Percentiles rank a stretch among this genome's conserved stretches.
Evolutionary conservation across 169 alveolate genomes (phyloP).

Genomic region (Eimeria acervulina): DNA sequence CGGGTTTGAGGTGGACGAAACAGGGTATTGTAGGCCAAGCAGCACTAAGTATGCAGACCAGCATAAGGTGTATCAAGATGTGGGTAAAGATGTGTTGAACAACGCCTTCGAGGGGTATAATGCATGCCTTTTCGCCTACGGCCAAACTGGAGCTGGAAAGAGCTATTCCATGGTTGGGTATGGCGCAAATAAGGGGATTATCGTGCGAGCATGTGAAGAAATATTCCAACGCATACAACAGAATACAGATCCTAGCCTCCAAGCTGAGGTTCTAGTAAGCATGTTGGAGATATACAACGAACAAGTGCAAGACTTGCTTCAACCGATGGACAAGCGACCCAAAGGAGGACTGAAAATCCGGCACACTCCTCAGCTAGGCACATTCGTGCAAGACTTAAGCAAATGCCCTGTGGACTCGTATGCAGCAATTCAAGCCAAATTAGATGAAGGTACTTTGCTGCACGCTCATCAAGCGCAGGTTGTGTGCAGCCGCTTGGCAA

Average conservation of each 20-base stretch:
- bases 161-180: slow-evolving; percentile 97
- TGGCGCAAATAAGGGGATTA: slow-evolving; percentile 96
- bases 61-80: slow-evolving; percentile 89
- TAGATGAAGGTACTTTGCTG: slow-evolving; percentile 91
- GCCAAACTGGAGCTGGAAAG: slow-evolving; percentile 94
- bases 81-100: slow-evolving; percentile 93
- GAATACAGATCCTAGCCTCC: slow-evolving; percentile 29
- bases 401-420: slow-evolving; percentile 90
- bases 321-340: slow-evolving; percentile 91
- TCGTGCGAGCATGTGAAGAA: slow-evolving; percentile 96
- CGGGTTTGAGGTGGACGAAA: slow-evolving; percentile 89
- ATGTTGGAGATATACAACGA: slow-evolving; percentile 96
- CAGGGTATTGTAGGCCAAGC: slow-evolving; percentile 86
- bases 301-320: slow-evolving; percentile 93
- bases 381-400: slow-evolving; percentile 83
- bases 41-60: slow-evolving; percentile 91
- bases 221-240: slow-evolving; percentile 90
- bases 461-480: background rate
- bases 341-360: slow-evolving; percentile 91
- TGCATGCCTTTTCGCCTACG: slow-evolving; percentile 96
- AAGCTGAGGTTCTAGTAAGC: slow-evolving; percentile 85
- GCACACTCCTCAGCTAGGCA: slow-evolving; percentile 89
- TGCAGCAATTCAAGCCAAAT: slow-evolving; percentile 89
- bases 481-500: background rate
- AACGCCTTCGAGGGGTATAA: slow-evolving; percentile 97